Evolutionary conservation across 23 red algal species (phyloP), one percentile per base, ranked within the genome.

Genomic region (Gracilaria domingensis): DNA sequence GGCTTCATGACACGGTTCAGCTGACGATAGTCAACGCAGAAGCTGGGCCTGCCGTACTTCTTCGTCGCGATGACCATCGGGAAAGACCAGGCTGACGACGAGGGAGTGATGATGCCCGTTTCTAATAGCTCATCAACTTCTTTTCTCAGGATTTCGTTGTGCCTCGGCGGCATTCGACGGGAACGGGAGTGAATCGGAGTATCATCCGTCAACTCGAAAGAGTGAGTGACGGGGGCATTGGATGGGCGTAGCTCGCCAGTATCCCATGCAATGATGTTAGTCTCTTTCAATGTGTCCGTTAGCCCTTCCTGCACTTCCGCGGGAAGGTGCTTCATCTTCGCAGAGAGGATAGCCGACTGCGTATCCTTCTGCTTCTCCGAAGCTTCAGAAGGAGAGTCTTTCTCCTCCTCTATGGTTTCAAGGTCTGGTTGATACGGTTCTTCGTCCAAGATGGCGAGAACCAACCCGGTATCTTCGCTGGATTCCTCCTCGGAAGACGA

Each of bases 1-100:
- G 50, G 1, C 79, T 83, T 83, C 25, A 64, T 83, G n/a, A 54
- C 21, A 11, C 38, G 53, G 32, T 83, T 83, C 2, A 83, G 28
- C 30, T 44, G 47, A 42, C 49, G 39, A 54, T 83, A 83, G 50
- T 83, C 44, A 38, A 56, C 54, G n/a, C 25, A 56, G 47, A 56
- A 89, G 49, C 85, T 32, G 16, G 85, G 39, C 44, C 64, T 90
- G 20, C 86, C 86, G 33, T 80, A 47, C 66, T 80, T 90, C 72
- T 79, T 90, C 1, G 86, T 79, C 1, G 75, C 86, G 21, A 90
- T 90, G 39, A 90, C 39, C 73, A 90, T 73, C 4, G 75, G 56
- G 28, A 79, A 80, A 0, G 86, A 79, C 86, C 86, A 90, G 25
- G 83, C 83, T 2, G 83, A 87, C n/a, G 17, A 53, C 3, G 38